Conservation (phyloP, 1,139 yeast genomes). For the Lizanozyma gosingica region DNA sequence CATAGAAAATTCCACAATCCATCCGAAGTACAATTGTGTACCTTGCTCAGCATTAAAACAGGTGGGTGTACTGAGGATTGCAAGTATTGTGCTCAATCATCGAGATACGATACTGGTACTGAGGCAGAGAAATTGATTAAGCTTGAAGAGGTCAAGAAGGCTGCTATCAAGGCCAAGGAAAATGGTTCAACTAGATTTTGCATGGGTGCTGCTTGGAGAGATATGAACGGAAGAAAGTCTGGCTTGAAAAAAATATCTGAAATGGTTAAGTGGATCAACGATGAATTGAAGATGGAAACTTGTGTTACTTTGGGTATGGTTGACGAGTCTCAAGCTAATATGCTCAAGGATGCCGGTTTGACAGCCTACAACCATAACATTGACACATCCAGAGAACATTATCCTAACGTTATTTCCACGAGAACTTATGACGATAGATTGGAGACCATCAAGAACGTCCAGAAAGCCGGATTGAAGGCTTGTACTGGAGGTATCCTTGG, state of each 20-base stretch:
- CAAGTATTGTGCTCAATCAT: slow-evolving; percentile 71
- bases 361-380: slow-evolving; percentile 80
- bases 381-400: slow-evolving; percentile 72
- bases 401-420: slow-evolving; percentile 63
- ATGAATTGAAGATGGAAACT: slow-evolving; percentile 60
- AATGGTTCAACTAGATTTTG: slow-evolving; percentile 76
- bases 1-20: slow-evolving; percentile 66
- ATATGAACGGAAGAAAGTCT: slow-evolving; percentile 69
- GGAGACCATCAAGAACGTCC: slow-evolving; percentile 55
- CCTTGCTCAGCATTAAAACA: slow-evolving; percentile 63
- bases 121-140: slow-evolving; percentile 58
- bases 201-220: slow-evolving; percentile 88
- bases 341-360: slow-evolving; percentile 57
- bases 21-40: slow-evolving; percentile 63
- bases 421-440: slow-evolving; percentile 65
- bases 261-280: slow-evolving; percentile 57
- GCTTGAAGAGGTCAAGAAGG: slow-evolving; percentile 52
- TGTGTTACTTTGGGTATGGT: slow-evolving; percentile 81
- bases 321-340: slow-evolving; percentile 48
- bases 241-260: slow-evolving; percentile 54
- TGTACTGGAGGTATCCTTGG: slow-evolving; percentile 81
- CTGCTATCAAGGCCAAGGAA: slow-evolving; percentile 55
- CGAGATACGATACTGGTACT: slow-evolving; percentile 58
- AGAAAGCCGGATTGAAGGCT: slow-evolving; percentile 56
- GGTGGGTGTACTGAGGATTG: slow-evolving; percentile 84